Evolutionary conservation across 139 green algal genomes (phyloP).

Genomic region (Coelastrella sp.): DNA sequence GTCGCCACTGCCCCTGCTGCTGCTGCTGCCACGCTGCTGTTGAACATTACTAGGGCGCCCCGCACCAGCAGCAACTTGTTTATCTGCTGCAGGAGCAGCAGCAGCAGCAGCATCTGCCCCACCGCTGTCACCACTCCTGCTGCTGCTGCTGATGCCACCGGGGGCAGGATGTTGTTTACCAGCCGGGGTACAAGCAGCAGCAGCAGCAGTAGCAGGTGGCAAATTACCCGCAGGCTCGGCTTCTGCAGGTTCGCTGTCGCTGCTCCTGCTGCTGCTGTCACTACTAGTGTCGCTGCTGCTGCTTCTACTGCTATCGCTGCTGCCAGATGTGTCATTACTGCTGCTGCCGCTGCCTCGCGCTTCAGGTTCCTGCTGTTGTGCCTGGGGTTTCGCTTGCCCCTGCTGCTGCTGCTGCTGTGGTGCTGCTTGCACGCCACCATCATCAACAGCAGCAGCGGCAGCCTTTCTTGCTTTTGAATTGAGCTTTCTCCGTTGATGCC

Average conservation of each 20-base stretch:
- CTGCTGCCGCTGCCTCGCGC: background rate
- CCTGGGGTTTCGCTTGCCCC: background rate
- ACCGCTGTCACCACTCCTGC: constrained; percentile 1
- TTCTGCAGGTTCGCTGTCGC: background rate
- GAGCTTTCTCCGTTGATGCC: background rate
- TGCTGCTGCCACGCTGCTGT: constrained; percentile 11
- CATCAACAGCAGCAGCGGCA: background rate
- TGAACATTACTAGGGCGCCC: background rate
- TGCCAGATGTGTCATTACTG: background rate
- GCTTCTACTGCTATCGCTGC: background rate
- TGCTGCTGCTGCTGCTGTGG: background rate
- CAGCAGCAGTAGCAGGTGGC: background rate
- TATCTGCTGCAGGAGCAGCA: background rate
- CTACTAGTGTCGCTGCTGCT: background rate
- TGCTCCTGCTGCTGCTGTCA: background rate
- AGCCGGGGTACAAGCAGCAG: background rate
- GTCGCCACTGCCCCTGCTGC: constrained; percentile 1
- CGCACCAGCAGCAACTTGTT: background rate
- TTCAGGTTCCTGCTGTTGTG: background rate
- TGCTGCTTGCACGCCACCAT: background rate
- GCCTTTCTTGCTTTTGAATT: background rate
- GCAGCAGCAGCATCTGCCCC: background rate
- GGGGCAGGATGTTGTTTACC: background rate
- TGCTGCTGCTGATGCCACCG: constrained; percentile 29
- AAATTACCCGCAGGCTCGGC: background rate